A percentile compares a stretch with the other conserved stretches of the same genome.
phyloP scores from a whole-genome alignment of 768 basidiomycete genomes.

The Agaricus subrufescens region DNA sequence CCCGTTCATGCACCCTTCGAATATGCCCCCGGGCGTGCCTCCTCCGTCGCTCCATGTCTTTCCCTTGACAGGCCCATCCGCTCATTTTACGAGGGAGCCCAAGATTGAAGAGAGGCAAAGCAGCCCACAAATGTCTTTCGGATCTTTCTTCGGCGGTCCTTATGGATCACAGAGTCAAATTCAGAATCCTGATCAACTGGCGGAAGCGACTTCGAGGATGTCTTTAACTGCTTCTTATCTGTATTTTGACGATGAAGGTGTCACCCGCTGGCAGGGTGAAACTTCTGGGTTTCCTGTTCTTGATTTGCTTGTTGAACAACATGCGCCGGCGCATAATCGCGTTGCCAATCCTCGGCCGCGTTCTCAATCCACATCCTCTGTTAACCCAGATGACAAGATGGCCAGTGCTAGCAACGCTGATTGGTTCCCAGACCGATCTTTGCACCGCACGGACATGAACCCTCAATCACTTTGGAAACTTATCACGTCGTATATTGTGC shows the following conservation, averaged over 20 bases:
- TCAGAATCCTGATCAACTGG: conserved; percentile 37
- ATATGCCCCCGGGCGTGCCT: conserved; percentile 54
- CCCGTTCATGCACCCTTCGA: conserved; percentile 38
- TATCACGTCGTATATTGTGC: conserved; percentile 80
- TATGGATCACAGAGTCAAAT: conserved; percentile 19
- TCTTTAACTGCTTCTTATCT: conserved; percentile 75
- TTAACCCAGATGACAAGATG: conserved; percentile 22
- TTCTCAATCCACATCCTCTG: background rate
- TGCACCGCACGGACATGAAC: conserved; percentile 71
- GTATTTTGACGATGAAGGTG: conserved; percentile 85
- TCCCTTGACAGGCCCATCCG: conserved; percentile 78
- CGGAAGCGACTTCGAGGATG: conserved; percentile 57
- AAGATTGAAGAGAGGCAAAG: conserved; percentile 40
- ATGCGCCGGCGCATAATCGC: conserved; percentile 32
- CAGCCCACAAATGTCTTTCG: conserved; percentile 38
- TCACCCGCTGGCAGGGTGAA: conserved; percentile 88
- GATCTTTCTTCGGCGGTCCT: conserved; percentile 32
- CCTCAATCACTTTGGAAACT: conserved; percentile 86
- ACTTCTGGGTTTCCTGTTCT: conserved; percentile 89
- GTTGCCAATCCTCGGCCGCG: conserved; percentile 11
- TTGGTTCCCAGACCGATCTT: conserved; percentile 84
- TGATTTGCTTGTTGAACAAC: conserved; percentile 75
- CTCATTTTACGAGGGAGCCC: conserved; percentile 57
- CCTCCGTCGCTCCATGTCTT: conserved; percentile 75
- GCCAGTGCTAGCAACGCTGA: conserved; percentile 36